These are phyloP conservation scores for Raphanus raphanistrum DNA, from an alignment of 345 rosid species.

Conservation along the genomic window DNA sequence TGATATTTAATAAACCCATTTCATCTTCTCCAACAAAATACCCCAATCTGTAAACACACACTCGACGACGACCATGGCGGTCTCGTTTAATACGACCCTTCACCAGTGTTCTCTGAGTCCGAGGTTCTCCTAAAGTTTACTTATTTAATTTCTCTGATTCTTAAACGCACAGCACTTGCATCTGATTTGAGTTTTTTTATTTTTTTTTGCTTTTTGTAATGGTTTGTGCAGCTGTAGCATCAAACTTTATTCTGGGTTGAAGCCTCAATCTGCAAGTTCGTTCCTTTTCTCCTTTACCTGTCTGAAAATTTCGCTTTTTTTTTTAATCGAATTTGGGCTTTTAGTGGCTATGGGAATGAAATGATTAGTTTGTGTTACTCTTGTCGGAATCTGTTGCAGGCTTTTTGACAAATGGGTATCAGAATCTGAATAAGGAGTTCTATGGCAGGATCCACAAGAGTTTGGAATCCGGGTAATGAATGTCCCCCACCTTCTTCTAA, in stretches of 20 bases:
- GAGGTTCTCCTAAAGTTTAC: constrained; percentile 36
- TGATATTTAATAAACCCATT: background rate
- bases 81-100: constrained; percentile 51
- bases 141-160: background rate
- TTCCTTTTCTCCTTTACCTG: constrained; percentile 24
- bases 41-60: constrained; percentile 28
- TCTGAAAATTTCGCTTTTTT: background rate
- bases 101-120: constrained; percentile 59
- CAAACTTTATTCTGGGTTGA: constrained; percentile 71
- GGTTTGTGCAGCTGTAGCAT: constrained; percentile 57
- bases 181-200: constrained; percentile 1
- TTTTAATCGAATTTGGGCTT: constrained; percentile 5
- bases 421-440: constrained; percentile 68
- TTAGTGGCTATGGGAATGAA: background rate
- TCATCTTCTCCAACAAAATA: background rate
- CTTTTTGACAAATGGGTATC: constrained; percentile 49
- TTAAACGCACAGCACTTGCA: background rate
- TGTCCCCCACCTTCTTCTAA: background rate
- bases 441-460: constrained; percentile 66
- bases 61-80: constrained; percentile 52
- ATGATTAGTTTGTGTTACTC: constrained; percentile 15
- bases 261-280: constrained; percentile 67
- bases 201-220: background rate
- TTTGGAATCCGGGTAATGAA: constrained; percentile 32
- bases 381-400: constrained; percentile 36